Evolutionary conservation across 176 grass and related monocot genomes (phyloP).

Genomic region (Triticum monococcum): DNA sequence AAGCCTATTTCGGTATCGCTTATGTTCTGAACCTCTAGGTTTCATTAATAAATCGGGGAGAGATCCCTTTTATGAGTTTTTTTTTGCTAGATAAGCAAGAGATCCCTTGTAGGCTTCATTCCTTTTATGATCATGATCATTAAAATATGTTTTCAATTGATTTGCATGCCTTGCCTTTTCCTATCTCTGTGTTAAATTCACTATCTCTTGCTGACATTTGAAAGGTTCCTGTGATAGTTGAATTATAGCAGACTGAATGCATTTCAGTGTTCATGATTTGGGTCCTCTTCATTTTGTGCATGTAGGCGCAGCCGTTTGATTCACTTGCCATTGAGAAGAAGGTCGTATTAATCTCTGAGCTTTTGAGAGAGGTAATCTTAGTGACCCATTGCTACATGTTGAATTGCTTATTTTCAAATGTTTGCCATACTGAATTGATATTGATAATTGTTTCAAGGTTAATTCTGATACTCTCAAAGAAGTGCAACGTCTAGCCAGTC

Average conservation of each 20-base stretch:
- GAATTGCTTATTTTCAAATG: conserved; percentile 10
- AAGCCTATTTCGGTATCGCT: too few species aligned
- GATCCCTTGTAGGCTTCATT: background rate
- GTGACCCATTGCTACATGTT: background rate
- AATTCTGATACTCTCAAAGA: conserved; percentile 55
- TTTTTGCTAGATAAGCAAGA: background rate
- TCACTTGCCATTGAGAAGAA: conserved; percentile 56
- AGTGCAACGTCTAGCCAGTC: background rate
- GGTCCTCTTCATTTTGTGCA: background rate
- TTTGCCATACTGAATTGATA: conserved; percentile 16
- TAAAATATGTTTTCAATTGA: background rate
- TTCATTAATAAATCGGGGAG: too few species aligned
- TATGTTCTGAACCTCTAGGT: too few species aligned
- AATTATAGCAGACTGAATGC: background rate
- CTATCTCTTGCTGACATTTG: background rate
- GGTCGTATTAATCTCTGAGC: conserved; percentile 41
- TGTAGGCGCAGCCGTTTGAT: conserved; percentile 59
- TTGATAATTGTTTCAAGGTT: conserved; percentile 32
- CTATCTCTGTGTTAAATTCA: background rate
- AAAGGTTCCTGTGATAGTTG: background rate
- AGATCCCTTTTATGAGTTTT: too few species aligned
- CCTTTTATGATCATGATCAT: background rate
- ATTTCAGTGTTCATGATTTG: background rate
- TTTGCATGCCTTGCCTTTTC: background rate
- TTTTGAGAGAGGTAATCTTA: conserved; percentile 56